These are phyloP conservation scores for Vigna unguiculata DNA, from an alignment of 306 rosid genomes.

Conservation along the genomic window DNA sequence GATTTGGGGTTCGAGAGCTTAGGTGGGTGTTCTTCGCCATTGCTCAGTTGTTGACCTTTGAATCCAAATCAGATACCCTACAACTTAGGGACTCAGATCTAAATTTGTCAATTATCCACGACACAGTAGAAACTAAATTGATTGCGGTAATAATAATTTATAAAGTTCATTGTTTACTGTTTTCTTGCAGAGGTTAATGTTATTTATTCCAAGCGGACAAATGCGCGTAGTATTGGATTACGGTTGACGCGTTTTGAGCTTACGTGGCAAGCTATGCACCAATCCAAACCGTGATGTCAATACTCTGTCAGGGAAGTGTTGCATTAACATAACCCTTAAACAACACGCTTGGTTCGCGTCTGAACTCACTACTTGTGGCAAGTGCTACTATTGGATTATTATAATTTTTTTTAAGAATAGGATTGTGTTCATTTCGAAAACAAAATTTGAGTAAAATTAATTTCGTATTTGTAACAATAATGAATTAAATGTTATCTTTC, in stretches of 20 bases:
- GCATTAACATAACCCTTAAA: background rate
- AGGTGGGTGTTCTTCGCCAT: constrained; percentile 43
- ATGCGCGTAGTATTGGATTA: background rate
- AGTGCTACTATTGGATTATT: background rate
- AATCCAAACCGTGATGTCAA: background rate
- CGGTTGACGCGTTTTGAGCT: constrained; percentile 8
- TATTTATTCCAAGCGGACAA: background rate
- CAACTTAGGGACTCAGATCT: constrained; percentile 40
- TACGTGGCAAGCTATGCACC: constrained; percentile 30
- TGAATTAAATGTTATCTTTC: too few species aligned
- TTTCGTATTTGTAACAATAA: background rate
- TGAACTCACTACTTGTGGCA: background rate
- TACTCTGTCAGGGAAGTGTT: background rate
- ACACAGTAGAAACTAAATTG: background rate
- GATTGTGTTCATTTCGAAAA: background rate
- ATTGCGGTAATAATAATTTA: background rate
- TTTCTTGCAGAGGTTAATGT: background rate
- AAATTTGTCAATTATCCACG: background rate
- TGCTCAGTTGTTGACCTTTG: constrained; percentile 23
- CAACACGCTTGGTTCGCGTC: background rate
- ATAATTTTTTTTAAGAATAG: background rate
- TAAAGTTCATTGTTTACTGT: background rate
- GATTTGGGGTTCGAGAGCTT: constrained; percentile 19
- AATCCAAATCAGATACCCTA: background rate
- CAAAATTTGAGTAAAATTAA: background rate